These are phyloP conservation scores for Suhomyces bokatorum DNA, from an alignment of 1,139 yeast species.

Conservation along the genomic window DNA sequence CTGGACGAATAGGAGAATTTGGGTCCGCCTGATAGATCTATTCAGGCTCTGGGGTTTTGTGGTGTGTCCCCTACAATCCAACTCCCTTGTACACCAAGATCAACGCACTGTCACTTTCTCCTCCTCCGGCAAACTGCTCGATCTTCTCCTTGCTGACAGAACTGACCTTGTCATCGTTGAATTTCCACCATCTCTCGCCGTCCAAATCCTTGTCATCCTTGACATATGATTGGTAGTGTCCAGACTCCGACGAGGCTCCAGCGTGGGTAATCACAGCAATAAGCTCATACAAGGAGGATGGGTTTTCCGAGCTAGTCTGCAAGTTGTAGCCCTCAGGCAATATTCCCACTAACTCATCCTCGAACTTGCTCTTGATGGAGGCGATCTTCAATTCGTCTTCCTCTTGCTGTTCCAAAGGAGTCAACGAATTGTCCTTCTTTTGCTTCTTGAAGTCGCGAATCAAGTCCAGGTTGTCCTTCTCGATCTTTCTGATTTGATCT, in stretches of 20 bases:
- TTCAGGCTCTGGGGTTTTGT: too few relatives aligned
- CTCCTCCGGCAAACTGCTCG: constrained; percentile 91
- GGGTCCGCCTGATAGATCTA: too few relatives aligned
- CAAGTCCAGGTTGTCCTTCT: constrained; percentile 73
- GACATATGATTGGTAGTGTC: constrained; percentile 92
- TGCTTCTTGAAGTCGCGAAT: constrained; percentile 75
- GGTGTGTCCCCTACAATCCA: constrained; percentile 41
- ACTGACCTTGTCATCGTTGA: constrained; percentile 90
- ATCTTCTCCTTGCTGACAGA: constrained; percentile 74
- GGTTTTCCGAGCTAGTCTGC: constrained; percentile 65
- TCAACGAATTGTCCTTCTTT: constrained; percentile 44
- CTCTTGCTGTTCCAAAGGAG: constrained; percentile 44
- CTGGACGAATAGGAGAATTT: too few relatives aligned
- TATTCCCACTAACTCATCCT: constrained; percentile 41
- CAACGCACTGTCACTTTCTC: constrained; percentile 95
- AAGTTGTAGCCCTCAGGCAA: constrained; percentile 37
- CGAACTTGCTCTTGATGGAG: constrained; percentile 47
- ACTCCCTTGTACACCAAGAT: constrained; percentile 81
- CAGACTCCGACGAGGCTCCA: constrained; percentile 96
- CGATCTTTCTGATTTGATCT: constrained; percentile 75
- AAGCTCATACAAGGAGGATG: constrained; percentile 84
- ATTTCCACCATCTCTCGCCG: constrained; percentile 87
- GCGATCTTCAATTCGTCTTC: constrained; percentile 50
- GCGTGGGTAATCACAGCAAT: constrained; percentile 86
- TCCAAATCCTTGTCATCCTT: constrained; percentile 63